These are phyloP conservation scores for Rhizomucor pusillus DNA, from an alignment of 371 early-diverging fungal species.

Conservation along the genomic window DNA sequence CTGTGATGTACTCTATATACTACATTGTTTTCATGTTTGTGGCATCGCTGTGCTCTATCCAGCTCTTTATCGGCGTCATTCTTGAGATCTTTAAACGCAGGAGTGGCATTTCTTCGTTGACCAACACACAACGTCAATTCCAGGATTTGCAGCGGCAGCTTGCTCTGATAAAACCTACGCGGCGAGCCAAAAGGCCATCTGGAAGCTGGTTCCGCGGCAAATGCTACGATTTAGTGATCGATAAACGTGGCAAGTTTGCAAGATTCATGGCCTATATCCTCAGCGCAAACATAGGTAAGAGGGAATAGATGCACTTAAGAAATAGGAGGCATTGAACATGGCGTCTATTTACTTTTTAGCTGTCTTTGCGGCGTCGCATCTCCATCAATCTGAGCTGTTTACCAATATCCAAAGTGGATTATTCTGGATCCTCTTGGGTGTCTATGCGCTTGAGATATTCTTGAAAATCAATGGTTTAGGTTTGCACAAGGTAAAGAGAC, in stretches of 20 bases:
- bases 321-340: background rate
- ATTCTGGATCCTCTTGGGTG: constrained; percentile 21
- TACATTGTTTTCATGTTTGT: constrained; percentile 55
- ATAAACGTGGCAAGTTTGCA: constrained; percentile 44
- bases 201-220: constrained; percentile 25
- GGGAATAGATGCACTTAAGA: background rate
- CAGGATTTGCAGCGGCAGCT: constrained; percentile 51
- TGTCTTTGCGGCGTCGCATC: constrained; percentile 25
- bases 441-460: constrained; percentile 40
- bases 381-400: constrained; percentile 1
- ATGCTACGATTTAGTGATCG: constrained; percentile 47
- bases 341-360: background rate
- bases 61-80: constrained; percentile 57
- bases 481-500: constrained; percentile 32
- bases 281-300: constrained; percentile 30
- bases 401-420: background rate
- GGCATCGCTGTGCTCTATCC: constrained; percentile 51
- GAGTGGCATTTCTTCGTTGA: constrained; percentile 48
- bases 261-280: constrained; percentile 32
- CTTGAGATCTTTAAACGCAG: constrained; percentile 54
- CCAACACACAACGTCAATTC: constrained; percentile 50
- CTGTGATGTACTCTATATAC: constrained; percentile 42
- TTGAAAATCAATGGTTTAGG: constrained; percentile 48
- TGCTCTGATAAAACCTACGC: constrained; percentile 41
- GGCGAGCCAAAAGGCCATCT: constrained; percentile 34